Percentiles rank a stretch among this genome's conserved stretches.
phyloP scores from a whole-genome alignment of 306 rosid species.

The Vigna reflexopilosa region DNA sequence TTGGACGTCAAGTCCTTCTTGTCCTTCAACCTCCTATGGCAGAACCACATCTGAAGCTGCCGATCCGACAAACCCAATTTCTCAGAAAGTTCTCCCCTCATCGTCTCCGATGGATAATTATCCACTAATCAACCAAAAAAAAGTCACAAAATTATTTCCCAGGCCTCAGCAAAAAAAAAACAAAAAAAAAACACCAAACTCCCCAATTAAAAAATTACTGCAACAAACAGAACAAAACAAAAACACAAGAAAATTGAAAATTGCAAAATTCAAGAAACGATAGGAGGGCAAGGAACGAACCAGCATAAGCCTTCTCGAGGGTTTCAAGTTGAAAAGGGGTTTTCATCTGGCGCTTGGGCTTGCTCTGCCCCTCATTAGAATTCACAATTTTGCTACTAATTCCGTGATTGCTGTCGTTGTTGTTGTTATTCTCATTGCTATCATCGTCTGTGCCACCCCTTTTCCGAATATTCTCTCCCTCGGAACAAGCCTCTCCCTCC shows the following conservation, averaged over 20 bases:
- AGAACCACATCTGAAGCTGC: conserved; percentile 99
- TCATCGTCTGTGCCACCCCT: conserved; percentile 46
- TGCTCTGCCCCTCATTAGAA: conserved; percentile 90
- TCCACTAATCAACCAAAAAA: conserved; percentile 74
- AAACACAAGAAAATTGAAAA: conserved; percentile 18
- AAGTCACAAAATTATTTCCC: conserved; percentile 11
- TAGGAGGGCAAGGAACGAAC: conserved; percentile 50
- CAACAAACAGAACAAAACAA: background rate
- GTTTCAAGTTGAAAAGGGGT: conserved; percentile 96
- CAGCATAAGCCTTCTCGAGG: conserved; percentile 89
- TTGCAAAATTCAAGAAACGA: conserved; percentile 34
- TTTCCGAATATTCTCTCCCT: conserved; percentile 61
- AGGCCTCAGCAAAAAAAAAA: background rate
- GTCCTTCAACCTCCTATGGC: conserved; percentile 94
- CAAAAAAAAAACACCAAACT: background rate
- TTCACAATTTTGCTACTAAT: conserved; percentile 56
- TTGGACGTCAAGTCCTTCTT: conserved; percentile 76
- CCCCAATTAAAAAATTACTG: background rate
- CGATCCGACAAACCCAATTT: conserved; percentile 94
- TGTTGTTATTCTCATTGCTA: conserved; percentile 44
- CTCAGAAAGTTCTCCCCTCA: conserved; percentile 78
- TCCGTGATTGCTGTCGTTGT: conserved; percentile 34
- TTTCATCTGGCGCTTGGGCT: conserved; percentile 99
- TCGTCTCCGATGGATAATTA: conserved; percentile 82
- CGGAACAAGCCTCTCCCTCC: conserved; percentile 73